Percentiles rank a stretch among this genome's conserved stretches.
Conservation (phyloP, 148 eudicot genomes). For the Rhododendron molle region DNA sequence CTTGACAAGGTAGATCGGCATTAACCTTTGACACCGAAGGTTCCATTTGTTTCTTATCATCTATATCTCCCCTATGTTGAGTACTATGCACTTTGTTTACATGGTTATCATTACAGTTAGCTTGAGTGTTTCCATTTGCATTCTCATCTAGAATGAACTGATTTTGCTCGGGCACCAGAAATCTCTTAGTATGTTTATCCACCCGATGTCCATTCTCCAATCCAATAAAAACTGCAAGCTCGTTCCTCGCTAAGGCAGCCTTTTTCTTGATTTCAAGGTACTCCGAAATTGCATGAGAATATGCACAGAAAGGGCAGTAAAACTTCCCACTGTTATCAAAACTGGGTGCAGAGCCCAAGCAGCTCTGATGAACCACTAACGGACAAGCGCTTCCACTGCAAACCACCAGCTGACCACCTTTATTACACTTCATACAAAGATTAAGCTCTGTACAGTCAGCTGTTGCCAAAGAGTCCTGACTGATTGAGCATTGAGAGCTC, state of each 20-base stretch:
- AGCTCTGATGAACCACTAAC: slow-evolving; percentile 58
- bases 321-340: slow-evolving; percentile 55
- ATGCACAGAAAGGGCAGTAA: slow-evolving; percentile 81
- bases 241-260: slow-evolving; percentile 37
- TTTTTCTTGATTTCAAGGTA: slow-evolving; percentile 44
- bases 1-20: slow-evolving; percentile 6
- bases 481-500: slow-evolving; percentile 35
- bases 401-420: slow-evolving; percentile 54
- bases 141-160: slow-evolving; percentile 16
- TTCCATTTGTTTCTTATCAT: slow-evolving; percentile 15
- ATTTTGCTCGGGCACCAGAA: slow-evolving; percentile 16
- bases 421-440: slow-evolving; percentile 64
- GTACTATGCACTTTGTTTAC: neutral
- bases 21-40: slow-evolving; percentile 16
- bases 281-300: slow-evolving; percentile 55
- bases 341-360: slow-evolving; percentile 44
- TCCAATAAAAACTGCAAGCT: slow-evolving; percentile 45
- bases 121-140: slow-evolving; percentile 18
- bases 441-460: slow-evolving; percentile 32
- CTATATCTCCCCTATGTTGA: slow-evolving; percentile 3
- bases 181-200: slow-evolving; percentile 15
- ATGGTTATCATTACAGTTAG: slow-evolving; percentile 14
- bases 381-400: slow-evolving; percentile 58
- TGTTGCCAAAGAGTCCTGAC: slow-evolving; percentile 38
- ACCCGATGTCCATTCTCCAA: slow-evolving; percentile 20